These are phyloP conservation scores for Geotrichum cucujoidarum DNA, from an alignment of 1,139 yeast species.

Conservation along the genomic window DNA sequence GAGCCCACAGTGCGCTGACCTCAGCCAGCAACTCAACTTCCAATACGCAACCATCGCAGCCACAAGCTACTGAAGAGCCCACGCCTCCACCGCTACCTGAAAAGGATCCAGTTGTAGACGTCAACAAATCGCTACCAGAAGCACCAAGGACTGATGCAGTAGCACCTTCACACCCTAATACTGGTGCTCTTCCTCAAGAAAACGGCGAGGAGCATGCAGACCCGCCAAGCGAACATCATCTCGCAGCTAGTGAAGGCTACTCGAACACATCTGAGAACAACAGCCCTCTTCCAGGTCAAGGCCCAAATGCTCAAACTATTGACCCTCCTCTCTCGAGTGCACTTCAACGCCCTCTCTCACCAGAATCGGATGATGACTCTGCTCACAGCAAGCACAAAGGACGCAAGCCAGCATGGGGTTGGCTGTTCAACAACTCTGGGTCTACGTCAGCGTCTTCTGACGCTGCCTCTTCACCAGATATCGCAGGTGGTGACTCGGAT, in stretches of 20 bases:
- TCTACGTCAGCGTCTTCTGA: background rate
- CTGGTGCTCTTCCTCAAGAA: too few species aligned
- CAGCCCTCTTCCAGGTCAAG: too few species aligned
- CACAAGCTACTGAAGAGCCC: constrained; percentile 5
- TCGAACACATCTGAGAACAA: too few species aligned
- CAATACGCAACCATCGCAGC: too few species aligned
- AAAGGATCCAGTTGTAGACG: background rate
- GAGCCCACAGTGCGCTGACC: background rate
- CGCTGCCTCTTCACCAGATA: background rate
- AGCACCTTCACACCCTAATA: too few species aligned
- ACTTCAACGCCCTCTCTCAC: too few species aligned
- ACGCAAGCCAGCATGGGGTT: constrained; percentile 27
- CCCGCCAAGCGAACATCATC: too few species aligned
- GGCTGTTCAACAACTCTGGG: constrained; percentile 23
- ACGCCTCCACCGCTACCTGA: constrained; percentile 12
- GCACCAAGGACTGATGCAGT: too few species aligned
- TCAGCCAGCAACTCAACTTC: background rate
- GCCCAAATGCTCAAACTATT: too few species aligned
- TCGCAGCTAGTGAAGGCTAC: too few species aligned
- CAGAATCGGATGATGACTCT: constrained; percentile 13
- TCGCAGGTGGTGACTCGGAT: background rate
- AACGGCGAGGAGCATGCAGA: too few species aligned
- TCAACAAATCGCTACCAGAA: background rate
- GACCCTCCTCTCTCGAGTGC: too few species aligned
- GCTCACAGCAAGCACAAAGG: constrained; percentile 15